Evolutionary conservation across 78 protist species (phyloP).

Genomic region (Tieghemostelium lacteum): DNA sequence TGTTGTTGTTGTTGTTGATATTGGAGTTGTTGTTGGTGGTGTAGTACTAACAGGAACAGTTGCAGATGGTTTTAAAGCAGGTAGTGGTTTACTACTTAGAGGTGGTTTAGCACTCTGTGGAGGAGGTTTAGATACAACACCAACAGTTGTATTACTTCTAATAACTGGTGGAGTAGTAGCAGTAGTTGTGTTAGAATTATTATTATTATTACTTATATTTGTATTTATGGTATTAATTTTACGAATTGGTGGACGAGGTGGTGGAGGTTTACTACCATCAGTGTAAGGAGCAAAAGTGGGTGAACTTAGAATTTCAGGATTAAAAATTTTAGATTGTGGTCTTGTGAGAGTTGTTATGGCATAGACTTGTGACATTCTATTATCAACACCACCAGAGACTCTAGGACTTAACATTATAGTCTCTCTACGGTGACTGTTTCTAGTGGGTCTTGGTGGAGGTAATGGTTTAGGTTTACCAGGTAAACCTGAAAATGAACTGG

Average conservation of each 20-base stretch:
- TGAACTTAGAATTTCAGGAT: not conserved
- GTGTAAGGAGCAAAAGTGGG: constrained; percentile 8
- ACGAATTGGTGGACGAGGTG: constrained; percentile 22
- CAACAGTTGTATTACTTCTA: not conserved
- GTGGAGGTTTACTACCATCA: constrained; percentile 2
- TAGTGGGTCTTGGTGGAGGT: constrained; percentile 41
- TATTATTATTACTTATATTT: not conserved
- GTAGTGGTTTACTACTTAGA: not conserved
- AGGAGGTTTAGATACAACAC: not conserved
- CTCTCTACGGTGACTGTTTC: constrained; percentile 7
- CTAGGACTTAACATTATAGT: constrained; percentile 40
- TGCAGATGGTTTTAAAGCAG: not conserved
- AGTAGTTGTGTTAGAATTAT: not conserved
- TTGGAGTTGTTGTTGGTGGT: not conserved
- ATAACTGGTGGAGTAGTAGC: not conserved
- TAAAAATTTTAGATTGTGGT: constrained; percentile 23
- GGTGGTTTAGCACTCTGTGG: not conserved
- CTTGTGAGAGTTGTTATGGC: constrained; percentile 49
- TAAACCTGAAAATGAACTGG: too few relatives aligned
- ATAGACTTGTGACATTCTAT: constrained; percentile 7
- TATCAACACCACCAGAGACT: constrained; percentile 15
- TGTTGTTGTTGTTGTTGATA: not conserved
- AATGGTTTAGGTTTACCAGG: not conserved
- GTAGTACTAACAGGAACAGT: not conserved
- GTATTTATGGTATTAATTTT: not conserved